Evolutionary conservation across 257 asterid genomes (phyloP).

Genomic region (Pogostemon cablin): DNA sequence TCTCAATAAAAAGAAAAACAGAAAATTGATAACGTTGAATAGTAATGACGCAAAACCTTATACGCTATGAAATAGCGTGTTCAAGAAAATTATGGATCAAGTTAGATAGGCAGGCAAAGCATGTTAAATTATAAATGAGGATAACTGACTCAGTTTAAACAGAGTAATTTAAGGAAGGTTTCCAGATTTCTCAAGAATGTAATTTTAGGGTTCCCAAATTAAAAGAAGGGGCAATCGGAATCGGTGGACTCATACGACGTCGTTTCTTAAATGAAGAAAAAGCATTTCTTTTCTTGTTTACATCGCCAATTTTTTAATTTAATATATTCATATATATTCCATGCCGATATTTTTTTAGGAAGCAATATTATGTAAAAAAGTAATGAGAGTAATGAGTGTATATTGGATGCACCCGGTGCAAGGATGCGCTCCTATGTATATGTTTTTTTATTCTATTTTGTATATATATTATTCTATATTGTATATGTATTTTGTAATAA

Average conservation of each 20-base stretch:
- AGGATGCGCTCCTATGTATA: no score
- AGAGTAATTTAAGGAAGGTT: constrained; percentile 19
- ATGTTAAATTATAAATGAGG: constrained; percentile 8
- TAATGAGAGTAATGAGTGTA: no score
- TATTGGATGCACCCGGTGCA: no score
- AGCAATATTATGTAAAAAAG: no score
- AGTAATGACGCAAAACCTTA: constrained; percentile 26
- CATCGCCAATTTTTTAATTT: no score
- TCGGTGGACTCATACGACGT: neutral
- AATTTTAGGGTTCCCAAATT: neutral
- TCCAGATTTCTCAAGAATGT: constrained; percentile 12
- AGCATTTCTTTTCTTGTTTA: no score
- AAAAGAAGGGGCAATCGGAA: neutral
- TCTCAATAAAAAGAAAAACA: neutral
- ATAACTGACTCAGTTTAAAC: constrained; percentile 8
- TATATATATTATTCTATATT: no score
- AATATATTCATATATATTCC: no score
- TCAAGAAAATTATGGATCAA: neutral
- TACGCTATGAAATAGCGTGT: neutral
- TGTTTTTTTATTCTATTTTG: no score
- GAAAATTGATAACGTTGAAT: constrained; percentile 9
- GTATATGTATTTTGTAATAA: no score
- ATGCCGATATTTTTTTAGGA: no score
- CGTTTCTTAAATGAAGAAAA: constrained; percentile 2
- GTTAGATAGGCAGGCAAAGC: neutral